Base-by-base conservation (phyloP, 2,329 filamentous ascomycete species). In the Akanthomyces dipterigenus region DNA sequence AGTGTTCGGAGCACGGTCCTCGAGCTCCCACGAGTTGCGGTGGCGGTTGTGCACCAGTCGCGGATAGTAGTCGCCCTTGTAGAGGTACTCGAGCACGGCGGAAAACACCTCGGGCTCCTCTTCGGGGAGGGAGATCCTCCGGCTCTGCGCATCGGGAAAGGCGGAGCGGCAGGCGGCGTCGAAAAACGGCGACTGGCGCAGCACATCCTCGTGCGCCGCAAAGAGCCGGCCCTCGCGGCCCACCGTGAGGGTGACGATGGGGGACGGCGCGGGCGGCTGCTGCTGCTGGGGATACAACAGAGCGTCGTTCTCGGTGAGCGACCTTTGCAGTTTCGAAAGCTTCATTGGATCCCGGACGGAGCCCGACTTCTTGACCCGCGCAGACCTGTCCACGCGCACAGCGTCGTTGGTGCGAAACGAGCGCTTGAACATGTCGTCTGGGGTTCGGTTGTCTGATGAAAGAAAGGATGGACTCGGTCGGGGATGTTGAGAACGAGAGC, bases 51-150 rank as follows among this genome's bases (percentile, higher is more conserved):
- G 90, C 68, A 96, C 73, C 78, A 97, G 82, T 75, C 91, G 90
- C 61, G 93, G 93, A 76, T 90, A 95, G 79, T 96, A 96, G 82
- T 96, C 92, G 67, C 90, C 91, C 81, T 96, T 96, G 88, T 97
- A 97, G 67, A 97, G 86, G 76, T 93, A 97, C 80, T 97, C 93
- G 79, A 97, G 91, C 70, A 97, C 82, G 71, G 89, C 93, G 74
- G 91, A 96, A 77, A 97, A 90, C 75, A 96, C 85, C 81, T 96
- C 92, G 68, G 93, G 91, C 80, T 96, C 91, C 82, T 90, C 88
- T 70, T 85, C 80, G 66, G 80, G 81, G 71, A 84, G 89, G 80
- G 81, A 89, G 80, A 85, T 88, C 76, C 85, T 91, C 85, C 85
- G 90, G 84, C 80, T 90, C 87, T 82, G 86, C 79, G 77, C 82